These are phyloP conservation scores for Linnemannia schmuckeri DNA, from an alignment of 192 early-diverging fungal species.

Conservation along the genomic window DNA sequence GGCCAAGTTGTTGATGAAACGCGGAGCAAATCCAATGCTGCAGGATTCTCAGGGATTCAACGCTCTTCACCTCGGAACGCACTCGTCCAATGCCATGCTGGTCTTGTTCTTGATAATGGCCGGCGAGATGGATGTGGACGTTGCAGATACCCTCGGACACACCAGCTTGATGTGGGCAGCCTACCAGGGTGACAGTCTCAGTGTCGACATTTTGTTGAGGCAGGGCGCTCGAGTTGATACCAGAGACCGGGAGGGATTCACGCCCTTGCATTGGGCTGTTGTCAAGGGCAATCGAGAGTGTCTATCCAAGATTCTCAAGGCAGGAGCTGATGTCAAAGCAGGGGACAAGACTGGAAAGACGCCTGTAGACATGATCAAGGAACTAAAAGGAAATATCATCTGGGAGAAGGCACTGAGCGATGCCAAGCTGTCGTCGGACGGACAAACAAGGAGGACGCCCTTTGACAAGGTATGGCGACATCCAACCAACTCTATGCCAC, in stretches of 20 bases:
- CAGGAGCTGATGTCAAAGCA: conserved; percentile 74
- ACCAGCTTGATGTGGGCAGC: conserved; percentile 97
- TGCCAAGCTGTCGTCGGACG: conserved; percentile 41
- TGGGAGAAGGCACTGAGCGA: conserved; percentile 68
- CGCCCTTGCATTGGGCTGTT: conserved; percentile 94
- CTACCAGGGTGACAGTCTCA: conserved; percentile 84
- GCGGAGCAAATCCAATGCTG: conserved; percentile 81
- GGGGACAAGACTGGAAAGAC: conserved; percentile 85
- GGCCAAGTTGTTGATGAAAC: conserved; percentile 78
- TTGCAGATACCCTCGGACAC: conserved; percentile 79
- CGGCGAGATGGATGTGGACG: conserved; percentile 80
- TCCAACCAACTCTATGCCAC: neutral
- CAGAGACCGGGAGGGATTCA: conserved; percentile 79
- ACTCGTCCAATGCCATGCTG: conserved; percentile 84
- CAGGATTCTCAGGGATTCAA: conserved; percentile 92
- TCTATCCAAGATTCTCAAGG: conserved; percentile 78
- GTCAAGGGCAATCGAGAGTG: conserved; percentile 68
- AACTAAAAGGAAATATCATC: conserved; percentile 58
- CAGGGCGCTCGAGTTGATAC: conserved; percentile 78
- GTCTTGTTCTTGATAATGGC: conserved; percentile 79
- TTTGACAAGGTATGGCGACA: conserved; percentile 54
- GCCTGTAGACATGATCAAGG: conserved; percentile 85
- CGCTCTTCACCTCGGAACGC: conserved; percentile 88
- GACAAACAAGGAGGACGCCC: conserved; percentile 32
- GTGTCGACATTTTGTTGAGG: conserved; percentile 77